A percentile compares a stretch with the other conserved stretches of the same genome.
Conservation (phyloP, 2,329 filamentous ascomycete species). For the Penicillium freii region DNA sequence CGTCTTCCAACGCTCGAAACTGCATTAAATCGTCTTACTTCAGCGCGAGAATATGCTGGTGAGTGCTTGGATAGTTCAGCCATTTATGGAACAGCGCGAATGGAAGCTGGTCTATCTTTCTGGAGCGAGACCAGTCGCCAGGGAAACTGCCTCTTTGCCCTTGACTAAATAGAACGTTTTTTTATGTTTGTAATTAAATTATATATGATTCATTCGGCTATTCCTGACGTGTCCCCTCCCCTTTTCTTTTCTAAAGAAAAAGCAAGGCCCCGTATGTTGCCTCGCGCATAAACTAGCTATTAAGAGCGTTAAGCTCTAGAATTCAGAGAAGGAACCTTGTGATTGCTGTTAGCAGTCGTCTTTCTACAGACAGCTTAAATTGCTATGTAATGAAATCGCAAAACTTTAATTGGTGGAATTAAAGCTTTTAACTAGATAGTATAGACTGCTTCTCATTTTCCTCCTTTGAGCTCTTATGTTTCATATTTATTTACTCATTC, state of each 20-base stretch:
- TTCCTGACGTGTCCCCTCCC: background rate
- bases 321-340: background rate
- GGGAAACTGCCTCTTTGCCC: slow-evolving; percentile 1
- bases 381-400: background rate
- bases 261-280: background rate
- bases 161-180: background rate
- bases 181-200: background rate
- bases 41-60: slow-evolving; percentile 15
- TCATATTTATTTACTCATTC: background rate
- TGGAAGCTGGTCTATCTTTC: slow-evolving; percentile 13
- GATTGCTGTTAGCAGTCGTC: background rate
- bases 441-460: background rate
- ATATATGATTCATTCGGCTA: background rate
- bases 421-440: background rate
- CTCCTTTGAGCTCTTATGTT: background rate
- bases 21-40: slow-evolving; percentile 8
- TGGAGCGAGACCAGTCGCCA: slow-evolving; percentile 17
- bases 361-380: background rate
- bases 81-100: slow-evolving; percentile 14
- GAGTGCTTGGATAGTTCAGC: slow-evolving; percentile 17
- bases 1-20: slow-evolving; percentile 10
- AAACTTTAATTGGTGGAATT: background rate
- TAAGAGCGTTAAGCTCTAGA: background rate
- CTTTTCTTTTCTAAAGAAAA: too few relatives aligned
- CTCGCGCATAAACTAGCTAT: background rate